Percentiles rank a stretch among this genome's conserved stretches.
phyloP scores from a whole-genome alignment of 176 grass and related monocot species.

The Lolium perenne region DNA sequence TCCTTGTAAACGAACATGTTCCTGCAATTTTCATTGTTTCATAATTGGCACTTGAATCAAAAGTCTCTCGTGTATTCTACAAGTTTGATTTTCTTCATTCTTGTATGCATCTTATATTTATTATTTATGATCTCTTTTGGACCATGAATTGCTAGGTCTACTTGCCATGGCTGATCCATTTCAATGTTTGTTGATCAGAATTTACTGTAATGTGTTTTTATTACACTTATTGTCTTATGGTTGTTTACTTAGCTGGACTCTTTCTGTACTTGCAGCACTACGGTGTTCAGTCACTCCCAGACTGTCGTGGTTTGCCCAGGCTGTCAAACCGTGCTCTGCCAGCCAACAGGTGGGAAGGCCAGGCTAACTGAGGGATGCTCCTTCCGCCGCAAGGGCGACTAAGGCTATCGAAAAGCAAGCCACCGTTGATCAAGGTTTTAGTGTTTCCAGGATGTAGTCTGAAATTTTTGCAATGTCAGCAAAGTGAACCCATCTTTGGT shows the following conservation, averaged over 20 bases:
- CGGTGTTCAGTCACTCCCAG: slow-evolving; percentile 88
- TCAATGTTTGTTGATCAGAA: background rate
- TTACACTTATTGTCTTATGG: background rate
- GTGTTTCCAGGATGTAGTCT: slow-evolving; percentile 29
- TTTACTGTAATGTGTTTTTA: too few species aligned
- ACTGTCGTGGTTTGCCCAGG: slow-evolving; percentile 69
- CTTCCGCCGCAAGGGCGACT: slow-evolving; percentile 81
- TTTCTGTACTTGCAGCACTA: slow-evolving; percentile 52
- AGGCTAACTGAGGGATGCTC: slow-evolving; percentile 81
- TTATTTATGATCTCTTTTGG: background rate
- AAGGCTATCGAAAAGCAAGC: slow-evolving; percentile 14
- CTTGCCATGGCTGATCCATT: background rate
- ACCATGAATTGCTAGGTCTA: background rate
- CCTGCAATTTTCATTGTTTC: background rate
- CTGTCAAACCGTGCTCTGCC: slow-evolving; percentile 79
- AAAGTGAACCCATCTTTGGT: slow-evolving; percentile 37
- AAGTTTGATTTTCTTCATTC: background rate
- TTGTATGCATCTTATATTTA: background rate
- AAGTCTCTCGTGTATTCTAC: background rate
- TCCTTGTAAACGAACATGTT: background rate
- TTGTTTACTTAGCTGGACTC: background rate
- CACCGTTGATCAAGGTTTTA: background rate
- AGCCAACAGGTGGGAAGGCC: slow-evolving; percentile 76
- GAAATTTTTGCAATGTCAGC: slow-evolving; percentile 33
- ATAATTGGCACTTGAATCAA: background rate